Base-by-base conservation (phyloP, 2,329 filamentous ascomycete species). In the Neurospora sp. region DNA sequence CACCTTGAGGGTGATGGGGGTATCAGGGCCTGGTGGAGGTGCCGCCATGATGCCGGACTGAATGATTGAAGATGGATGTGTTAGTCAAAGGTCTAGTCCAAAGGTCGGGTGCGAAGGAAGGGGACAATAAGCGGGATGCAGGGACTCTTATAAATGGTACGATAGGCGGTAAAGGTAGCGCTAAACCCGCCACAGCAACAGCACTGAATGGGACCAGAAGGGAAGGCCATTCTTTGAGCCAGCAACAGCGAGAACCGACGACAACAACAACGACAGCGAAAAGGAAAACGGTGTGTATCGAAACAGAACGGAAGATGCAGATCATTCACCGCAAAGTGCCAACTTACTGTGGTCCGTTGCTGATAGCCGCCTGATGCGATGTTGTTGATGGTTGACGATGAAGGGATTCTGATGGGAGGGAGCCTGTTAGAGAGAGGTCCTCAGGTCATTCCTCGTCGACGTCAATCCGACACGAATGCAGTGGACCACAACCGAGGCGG, bases 1-100 rank as follows among this genome's bases (percentile, higher is more conserved):
- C 78, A 97, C 86, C 84, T 98, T 98, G 82, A 97, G 84, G 74
- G 91, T 93, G 81, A 98, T 91, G 74, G 88, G 83, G 68, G 91
- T 93, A 72, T 93, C 91, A 69, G 52, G 88, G 86, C 68, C 78
- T 75, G 65, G 78, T 74, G 66, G 28, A 28, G 28, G 73, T 70
- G 81, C 79, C 71, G 81, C 80, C 80, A 81, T 81, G 65, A 67
- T 69, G 66, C 39, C 69, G 66, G 65, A 41, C 23, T 40, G 68
- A 33, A 41, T 39, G 43, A n/a, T 66, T 38, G 72, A 69, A 67
- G 69, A 33, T 62, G 57, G 36, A 66, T 66, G 52, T 57, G 41
- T 46, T 62, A 68, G 68, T 36, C 46, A 68, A 40, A 67, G 66
- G 23, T 40, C 66, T 28, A 67, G 67, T 43, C 71, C 46, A n/a